Conservation (phyloP, 495 filamentous ascomycete genomes). For the Achaetomiella virescens region DNA sequence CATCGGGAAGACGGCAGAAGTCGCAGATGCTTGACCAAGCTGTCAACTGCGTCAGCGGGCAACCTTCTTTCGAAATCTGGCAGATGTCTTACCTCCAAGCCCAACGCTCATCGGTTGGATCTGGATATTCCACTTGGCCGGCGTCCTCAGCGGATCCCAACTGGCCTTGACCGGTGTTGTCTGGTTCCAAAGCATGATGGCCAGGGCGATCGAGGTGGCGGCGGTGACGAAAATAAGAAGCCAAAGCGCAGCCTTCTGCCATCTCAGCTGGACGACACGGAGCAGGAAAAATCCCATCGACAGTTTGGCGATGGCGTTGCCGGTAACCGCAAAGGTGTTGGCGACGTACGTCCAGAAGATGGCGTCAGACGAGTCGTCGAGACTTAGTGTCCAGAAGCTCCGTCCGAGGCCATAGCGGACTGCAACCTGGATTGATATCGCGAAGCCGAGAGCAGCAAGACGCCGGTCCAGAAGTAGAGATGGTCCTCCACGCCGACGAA, state of each 20-base stretch:
- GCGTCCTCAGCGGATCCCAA: constrained; percentile 34
- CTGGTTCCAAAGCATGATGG: constrained; percentile 36
- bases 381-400: constrained; percentile 27
- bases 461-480: constrained; percentile 29
- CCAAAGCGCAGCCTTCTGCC: constrained; percentile 34
- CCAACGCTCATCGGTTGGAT: constrained; percentile 36
- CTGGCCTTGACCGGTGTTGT: constrained; percentile 31
- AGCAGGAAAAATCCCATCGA: constrained; percentile 39
- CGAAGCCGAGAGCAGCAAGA: constrained; percentile 34
- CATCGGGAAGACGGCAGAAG: constrained; percentile 41
- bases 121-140: constrained; percentile 32
- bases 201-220: constrained; percentile 27
- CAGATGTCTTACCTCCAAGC: constrained; percentile 24
- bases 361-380: constrained; percentile 29
- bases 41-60: constrained; percentile 12
- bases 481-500: constrained; percentile 37
- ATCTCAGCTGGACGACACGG: constrained; percentile 32
- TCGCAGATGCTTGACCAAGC: constrained; percentile 39
- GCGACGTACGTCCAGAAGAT: constrained; percentile 38
- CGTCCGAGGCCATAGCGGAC: constrained; percentile 26
- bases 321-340: constrained; percentile 35
- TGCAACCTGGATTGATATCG: constrained; percentile 31
- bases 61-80: neutral
- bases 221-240: constrained; percentile 28
- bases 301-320: constrained; percentile 37